Evolutionary conservation across 2,329 filamentous ascomycete genomes (phyloP).

Genomic region (Phialemonium atrogriseum): DNA sequence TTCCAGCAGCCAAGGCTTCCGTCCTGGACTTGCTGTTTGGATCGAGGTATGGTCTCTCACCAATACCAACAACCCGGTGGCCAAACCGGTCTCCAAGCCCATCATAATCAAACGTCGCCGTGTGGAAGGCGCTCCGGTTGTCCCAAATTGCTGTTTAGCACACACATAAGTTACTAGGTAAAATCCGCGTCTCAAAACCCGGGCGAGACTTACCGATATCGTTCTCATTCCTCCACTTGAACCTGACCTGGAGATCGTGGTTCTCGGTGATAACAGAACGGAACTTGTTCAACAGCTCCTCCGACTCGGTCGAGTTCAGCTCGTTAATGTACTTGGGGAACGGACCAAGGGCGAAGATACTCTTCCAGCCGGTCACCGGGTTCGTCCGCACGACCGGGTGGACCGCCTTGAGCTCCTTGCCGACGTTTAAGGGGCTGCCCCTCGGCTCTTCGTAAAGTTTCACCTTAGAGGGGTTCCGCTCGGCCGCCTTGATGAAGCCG

Average conservation of each 20-base stretch:
- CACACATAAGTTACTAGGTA: too few species aligned
- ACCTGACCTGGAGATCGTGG: constrained; percentile 49
- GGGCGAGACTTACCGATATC: too few species aligned
- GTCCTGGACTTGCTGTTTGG: constrained; percentile 25
- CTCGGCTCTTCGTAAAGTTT: constrained; percentile 23
- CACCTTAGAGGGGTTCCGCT: constrained; percentile 25
- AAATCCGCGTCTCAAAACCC: too few species aligned
- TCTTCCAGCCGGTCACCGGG: constrained; percentile 51
- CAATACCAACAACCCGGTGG: constrained; percentile 31
- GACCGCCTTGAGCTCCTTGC: constrained; percentile 37
- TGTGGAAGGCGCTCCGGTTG: constrained; percentile 43
- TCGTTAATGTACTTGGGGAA: constrained; percentile 48
- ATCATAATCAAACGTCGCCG: constrained; percentile 54
- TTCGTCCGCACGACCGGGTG: constrained; percentile 52
- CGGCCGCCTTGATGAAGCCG: constrained; percentile 42
- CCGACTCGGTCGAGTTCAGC: constrained; percentile 44
- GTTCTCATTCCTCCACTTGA: constrained; percentile 42
- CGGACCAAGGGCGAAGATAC: constrained; percentile 39
- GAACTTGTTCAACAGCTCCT: constrained; percentile 39
- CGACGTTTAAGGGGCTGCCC: constrained; percentile 50
- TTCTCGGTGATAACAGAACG: constrained; percentile 42
- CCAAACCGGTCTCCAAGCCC: constrained; percentile 32
- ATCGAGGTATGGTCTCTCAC: constrained; percentile 35
- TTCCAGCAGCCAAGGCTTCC: constrained; percentile 18
- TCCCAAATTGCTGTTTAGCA: constrained; percentile 70